phyloP scores from a whole-genome alignment of 2,329 filamentous ascomycete species.

The Phyllosticta paracitricarpa region DNA sequence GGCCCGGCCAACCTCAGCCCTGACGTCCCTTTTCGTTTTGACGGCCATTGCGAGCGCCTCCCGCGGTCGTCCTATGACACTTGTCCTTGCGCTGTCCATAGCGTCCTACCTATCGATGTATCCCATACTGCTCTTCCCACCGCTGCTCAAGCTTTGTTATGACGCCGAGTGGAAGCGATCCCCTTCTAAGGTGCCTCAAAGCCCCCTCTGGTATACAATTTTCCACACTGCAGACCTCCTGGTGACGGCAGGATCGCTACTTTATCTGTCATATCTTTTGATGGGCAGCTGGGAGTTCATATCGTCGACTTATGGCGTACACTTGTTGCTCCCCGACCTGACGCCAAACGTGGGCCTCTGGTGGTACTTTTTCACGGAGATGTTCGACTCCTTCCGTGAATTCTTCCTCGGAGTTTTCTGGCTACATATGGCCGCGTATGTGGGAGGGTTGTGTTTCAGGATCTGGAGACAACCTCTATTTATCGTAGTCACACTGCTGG shows the following conservation, averaged over 20 bases:
- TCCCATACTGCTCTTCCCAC: constrained; percentile 75
- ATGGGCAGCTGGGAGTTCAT: constrained; percentile 84
- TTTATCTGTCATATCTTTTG: constrained; percentile 62
- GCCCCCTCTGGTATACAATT: constrained; percentile 41
- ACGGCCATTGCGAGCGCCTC: constrained; percentile 75
- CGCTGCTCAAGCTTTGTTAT: constrained; percentile 70
- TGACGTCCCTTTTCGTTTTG: constrained; percentile 81
- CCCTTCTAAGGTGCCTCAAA: constrained; percentile 14
- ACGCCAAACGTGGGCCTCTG: constrained; percentile 92
- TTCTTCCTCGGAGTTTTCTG: constrained; percentile 99
- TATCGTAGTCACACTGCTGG: constrained; percentile 72
- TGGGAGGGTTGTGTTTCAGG: constrained; percentile 73
- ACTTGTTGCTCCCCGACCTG: constrained; percentile 80
- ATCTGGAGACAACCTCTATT: constrained; percentile 79
- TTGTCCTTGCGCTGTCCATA: constrained; percentile 76
- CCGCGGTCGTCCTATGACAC: constrained; percentile 57
- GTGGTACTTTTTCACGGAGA: constrained; percentile 99
- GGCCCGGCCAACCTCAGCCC: constrained; percentile 76
- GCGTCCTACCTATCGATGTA: constrained; percentile 90
- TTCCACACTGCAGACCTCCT: constrained; percentile 45
- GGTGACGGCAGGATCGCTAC: constrained; percentile 48
- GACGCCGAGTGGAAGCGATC: constrained; percentile 43
- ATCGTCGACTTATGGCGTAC: constrained; percentile 81
- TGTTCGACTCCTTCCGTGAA: constrained; percentile 94
- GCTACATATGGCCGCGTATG: constrained; percentile 86